These are phyloP conservation scores for Scenedesmus sp. DNA, from an alignment of 163 green algal species.

Conservation along the genomic window DNA sequence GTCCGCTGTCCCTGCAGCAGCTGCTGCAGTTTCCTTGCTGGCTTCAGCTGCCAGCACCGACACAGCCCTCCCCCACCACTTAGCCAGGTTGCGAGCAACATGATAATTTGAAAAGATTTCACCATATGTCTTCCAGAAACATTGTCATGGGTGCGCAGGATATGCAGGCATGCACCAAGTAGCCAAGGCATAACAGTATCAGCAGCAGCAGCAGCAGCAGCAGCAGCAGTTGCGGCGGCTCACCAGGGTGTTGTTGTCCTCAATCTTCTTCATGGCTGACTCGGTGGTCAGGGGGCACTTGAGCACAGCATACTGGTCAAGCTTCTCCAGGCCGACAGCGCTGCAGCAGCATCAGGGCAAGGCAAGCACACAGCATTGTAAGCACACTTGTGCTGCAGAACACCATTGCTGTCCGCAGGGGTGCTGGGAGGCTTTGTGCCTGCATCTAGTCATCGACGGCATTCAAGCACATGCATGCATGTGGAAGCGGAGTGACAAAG, in stretches of 20 bases:
- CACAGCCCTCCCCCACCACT: too few relatives aligned
- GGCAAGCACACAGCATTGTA: background rate
- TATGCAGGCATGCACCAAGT: too few relatives aligned
- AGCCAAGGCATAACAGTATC: too few relatives aligned
- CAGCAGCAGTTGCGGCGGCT: background rate
- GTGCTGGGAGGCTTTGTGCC: too few relatives aligned
- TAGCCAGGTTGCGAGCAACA: background rate
- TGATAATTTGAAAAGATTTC: background rate
- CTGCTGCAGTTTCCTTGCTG: background rate
- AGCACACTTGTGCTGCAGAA: background rate
- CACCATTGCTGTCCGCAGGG: too few relatives aligned
- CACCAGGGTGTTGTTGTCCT: slow-evolving; percentile 99
- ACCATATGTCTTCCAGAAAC: background rate
- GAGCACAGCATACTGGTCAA: slow-evolving; percentile 94
- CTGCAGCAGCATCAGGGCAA: slow-evolving; percentile 62
- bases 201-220: background rate
- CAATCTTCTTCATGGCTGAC: slow-evolving; percentile 99
- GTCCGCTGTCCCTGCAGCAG: background rate
- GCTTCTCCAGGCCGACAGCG: slow-evolving; percentile 74
- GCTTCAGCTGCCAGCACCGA: background rate
- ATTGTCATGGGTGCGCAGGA: too few relatives aligned
- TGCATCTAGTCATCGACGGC: too few relatives aligned
- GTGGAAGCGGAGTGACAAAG: too few relatives aligned
- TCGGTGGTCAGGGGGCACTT: slow-evolving; percentile 99
- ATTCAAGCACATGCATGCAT: too few relatives aligned